phyloP scores from a whole-genome alignment of 768 basidiomycete genomes.

The Calocybe gangraenosa region DNA sequence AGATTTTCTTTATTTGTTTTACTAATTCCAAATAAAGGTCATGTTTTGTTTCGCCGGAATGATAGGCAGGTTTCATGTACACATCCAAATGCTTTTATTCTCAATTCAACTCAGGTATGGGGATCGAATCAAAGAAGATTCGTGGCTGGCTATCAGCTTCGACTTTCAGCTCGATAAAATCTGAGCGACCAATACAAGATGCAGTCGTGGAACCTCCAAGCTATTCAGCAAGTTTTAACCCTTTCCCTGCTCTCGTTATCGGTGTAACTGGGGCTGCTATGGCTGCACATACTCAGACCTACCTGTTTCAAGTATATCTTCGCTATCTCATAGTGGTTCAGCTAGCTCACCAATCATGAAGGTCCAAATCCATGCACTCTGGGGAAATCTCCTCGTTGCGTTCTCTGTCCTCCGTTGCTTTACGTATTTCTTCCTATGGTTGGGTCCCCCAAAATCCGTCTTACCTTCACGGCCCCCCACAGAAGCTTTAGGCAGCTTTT shows the following conservation, averaged over 20 bases:
- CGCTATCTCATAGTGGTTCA: background rate
- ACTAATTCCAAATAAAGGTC: slow-evolving; percentile 37
- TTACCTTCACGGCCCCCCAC: slow-evolving; percentile 92
- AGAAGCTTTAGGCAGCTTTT: slow-evolving; percentile 85
- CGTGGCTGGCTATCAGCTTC: slow-evolving; percentile 71
- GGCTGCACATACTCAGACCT: slow-evolving; percentile 87
- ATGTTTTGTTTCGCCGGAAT: slow-evolving; percentile 97
- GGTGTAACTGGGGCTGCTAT: slow-evolving; percentile 93
- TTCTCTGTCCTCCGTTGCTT: slow-evolving; percentile 78
- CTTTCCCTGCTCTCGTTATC: slow-evolving; percentile 89
- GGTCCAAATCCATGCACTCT: slow-evolving; percentile 87
- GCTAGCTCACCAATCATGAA: slow-evolving; percentile 20
- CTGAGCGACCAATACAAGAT: slow-evolving; percentile 30
- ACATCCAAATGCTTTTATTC: background rate
- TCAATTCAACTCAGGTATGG: slow-evolving; percentile 64
- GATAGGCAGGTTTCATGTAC: slow-evolving; percentile 38
- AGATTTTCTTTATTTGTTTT: slow-evolving; percentile 4
- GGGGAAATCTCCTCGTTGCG: slow-evolving; percentile 83
- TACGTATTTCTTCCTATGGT: slow-evolving; percentile 95
- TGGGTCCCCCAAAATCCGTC: slow-evolving; percentile 76
- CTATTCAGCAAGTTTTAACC: slow-evolving; percentile 80
- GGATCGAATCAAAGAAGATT: slow-evolving; percentile 74
- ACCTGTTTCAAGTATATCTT: slow-evolving; percentile 73
- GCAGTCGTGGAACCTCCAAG: slow-evolving; percentile 63
- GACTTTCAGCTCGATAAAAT: slow-evolving; percentile 30